phyloP scores from a whole-genome alignment of 2,329 filamentous ascomycete genomes.

The Rhinocladiella similis region DNA sequence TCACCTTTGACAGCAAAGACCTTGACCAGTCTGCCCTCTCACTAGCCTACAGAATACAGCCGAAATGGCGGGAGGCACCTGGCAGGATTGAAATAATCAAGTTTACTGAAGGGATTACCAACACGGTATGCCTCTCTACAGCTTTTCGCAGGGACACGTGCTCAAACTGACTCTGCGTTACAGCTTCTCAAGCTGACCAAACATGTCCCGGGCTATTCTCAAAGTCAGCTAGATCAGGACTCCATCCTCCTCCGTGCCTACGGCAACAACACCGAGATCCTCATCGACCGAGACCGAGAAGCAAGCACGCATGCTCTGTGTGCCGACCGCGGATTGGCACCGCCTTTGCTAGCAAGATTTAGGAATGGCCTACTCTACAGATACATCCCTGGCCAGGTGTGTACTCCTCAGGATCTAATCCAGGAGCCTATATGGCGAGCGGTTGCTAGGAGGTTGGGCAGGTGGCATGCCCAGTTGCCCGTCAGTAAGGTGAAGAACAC shows the following conservation, averaged over 20 bases:
- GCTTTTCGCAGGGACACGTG: conserved; percentile 22
- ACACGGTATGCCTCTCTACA: conserved; percentile 62
- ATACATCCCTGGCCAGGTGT: conserved; percentile 79
- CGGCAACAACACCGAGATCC: conserved; percentile 86
- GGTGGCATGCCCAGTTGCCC: conserved; percentile 83
- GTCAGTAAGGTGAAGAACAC: conserved; percentile 34
- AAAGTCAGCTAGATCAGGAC: conserved; percentile 77
- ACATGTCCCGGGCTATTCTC: conserved; percentile 63
- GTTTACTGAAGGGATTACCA: conserved; percentile 98
- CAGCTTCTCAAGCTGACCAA: conserved; percentile 54
- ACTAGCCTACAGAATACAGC: conserved; percentile 76
- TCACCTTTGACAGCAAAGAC: conserved; percentile 75
- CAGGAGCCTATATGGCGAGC: conserved; percentile 75
- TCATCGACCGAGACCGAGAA: conserved; percentile 88
- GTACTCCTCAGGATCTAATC: conserved; percentile 76
- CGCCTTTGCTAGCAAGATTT: conserved; percentile 85
- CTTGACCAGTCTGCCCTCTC: conserved; percentile 75
- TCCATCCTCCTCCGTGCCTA: conserved; percentile 90
- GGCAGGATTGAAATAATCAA: conserved; percentile 80
- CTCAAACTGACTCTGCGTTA: conserved; percentile 29
- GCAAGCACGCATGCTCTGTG: conserved; percentile 77
- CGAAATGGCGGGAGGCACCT: conserved; percentile 75
- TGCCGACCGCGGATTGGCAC: conserved; percentile 78
- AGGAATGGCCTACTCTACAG: conserved; percentile 94
- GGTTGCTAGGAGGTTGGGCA: conserved; percentile 78